A percentile compares a stretch with the other conserved stretches of the same genome.
These are phyloP conservation scores for Plasmopara muralis DNA, from an alignment of 352 stramenopile species.

Conservation along the genomic window DNA sequence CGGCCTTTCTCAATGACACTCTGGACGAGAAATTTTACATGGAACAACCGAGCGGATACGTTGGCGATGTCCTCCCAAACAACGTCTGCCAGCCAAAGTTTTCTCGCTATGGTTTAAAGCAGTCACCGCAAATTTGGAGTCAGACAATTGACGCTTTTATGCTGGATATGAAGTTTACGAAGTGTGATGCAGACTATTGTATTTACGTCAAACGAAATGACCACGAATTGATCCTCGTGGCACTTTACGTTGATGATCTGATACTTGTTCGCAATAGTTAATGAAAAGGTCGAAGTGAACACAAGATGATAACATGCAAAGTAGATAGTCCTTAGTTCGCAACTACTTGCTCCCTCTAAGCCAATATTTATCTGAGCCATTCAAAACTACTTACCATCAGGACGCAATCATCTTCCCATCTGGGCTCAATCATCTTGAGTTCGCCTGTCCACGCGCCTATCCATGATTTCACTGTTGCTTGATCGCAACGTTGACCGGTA, in stretches of 20 bases:
- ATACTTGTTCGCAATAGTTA: not conserved
- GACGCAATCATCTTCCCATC: too few species aligned
- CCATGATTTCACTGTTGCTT: too few species aligned
- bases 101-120: not conserved
- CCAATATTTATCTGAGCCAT: too few species aligned
- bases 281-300: too few species aligned
- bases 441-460: too few species aligned
- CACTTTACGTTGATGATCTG: not conserved
- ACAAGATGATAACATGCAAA: too few species aligned
- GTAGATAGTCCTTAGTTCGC: too few species aligned
- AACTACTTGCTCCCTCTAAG: too few species aligned
- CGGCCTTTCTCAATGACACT: not conserved
- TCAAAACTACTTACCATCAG: too few species aligned
- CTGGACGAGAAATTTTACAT: not conserved
- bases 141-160: not conserved
- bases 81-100: not conserved
- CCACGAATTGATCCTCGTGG: not conserved
- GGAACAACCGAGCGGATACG: not conserved
- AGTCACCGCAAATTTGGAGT: not conserved
- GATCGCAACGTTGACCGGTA: too few species aligned
- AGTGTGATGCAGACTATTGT: not conserved
- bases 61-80: not conserved
- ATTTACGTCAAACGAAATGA: not conserved
- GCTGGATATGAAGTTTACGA: not conserved
- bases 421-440: too few species aligned